Evolutionary conservation across 1,139 yeast genomes (phyloP), one percentile per base, ranked within the genome.

Genomic region (Kluyveromyces marxianus): DNA sequence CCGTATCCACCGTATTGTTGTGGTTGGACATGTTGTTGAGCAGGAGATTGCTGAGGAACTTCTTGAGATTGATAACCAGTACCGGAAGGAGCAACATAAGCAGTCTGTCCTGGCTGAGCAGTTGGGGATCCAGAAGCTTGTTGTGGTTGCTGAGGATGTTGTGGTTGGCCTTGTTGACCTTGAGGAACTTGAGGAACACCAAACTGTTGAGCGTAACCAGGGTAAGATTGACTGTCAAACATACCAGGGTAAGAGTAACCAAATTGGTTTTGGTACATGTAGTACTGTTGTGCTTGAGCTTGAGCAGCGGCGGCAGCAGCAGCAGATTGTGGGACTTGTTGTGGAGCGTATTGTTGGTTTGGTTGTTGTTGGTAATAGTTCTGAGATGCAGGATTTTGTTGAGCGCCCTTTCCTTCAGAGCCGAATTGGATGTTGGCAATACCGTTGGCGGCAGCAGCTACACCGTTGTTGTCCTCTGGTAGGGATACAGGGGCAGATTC

Each of bases 241-340:
- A 59, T 59, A 41, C 61, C 65, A 38, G 66, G 66, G 51, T 66
- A 66, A 47, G 63, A 60, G 55, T 60, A 67, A 44, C 63, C 67
- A 52, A 57, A 62, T 47, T 60, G 65, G 46, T 55, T 56, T 50
- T 61, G 65, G 49, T 61, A 60, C 56, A 58, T 55, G 48, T 59
- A 59, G 47, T 62, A 62, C 51, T 63, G 68, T 54, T 59, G 67
- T 48, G 59, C 59, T 35, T 50, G 54, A 31, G 57, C 54, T 26
- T 47, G 48, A 25, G 52, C 52, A 25, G 51, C 46, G 26, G 49
- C 48, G 14, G 48, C 50, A 34, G 49, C 52, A 37, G 49, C 56
- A 44, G 51, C 55, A 33, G 49, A 54, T 43, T 50, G 54, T 44
- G 54, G 62, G 43, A 52, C 57, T 24, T 47, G 49, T 32, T 47